phyloP scores from a whole-genome alignment of 208 protist species.

The Strigomonas galati region DNA sequence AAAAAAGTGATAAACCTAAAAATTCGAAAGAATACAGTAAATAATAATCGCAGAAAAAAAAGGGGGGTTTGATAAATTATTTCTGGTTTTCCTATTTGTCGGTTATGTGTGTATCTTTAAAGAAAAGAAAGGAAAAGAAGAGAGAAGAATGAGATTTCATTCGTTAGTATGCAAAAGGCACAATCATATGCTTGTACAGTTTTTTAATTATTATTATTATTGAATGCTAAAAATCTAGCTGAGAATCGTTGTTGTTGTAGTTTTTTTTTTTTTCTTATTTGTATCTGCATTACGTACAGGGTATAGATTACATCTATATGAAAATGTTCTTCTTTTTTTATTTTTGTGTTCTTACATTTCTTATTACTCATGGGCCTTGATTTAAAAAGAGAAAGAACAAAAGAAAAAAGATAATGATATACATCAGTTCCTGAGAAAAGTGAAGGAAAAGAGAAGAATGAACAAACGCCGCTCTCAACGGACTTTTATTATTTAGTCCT shows the following conservation, averaged over 20 bases:
- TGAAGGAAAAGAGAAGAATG: conserved; percentile 1
- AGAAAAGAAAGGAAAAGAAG: not conserved
- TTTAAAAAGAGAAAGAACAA: not conserved
- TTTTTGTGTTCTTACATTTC: not conserved
- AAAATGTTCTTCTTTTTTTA: not conserved
- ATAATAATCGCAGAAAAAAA: too few species aligned
- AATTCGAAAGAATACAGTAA: too few species aligned
- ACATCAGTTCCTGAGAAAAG: not conserved
- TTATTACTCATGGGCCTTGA: not conserved
- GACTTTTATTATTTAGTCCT: conserved; percentile 3
- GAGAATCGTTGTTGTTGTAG: not conserved
- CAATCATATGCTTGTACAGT: not conserved
- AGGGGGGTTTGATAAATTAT: too few species aligned
- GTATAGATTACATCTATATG: not conserved
- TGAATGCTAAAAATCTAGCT: not conserved
- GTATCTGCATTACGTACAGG: not conserved
- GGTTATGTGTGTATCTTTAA: too few species aligned
- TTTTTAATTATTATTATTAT: not conserved
- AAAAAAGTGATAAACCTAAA: too few species aligned
- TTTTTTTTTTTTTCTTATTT: conserved; percentile 10
- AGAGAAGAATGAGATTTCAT: not conserved
- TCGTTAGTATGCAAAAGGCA: not conserved
- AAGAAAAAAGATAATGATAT: not conserved
- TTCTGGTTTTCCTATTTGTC: too few species aligned
- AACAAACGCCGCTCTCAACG: not conserved